Conservation (phyloP, 2,329 filamentous ascomycete genomes). For the Diaporthe destruens region DNA sequence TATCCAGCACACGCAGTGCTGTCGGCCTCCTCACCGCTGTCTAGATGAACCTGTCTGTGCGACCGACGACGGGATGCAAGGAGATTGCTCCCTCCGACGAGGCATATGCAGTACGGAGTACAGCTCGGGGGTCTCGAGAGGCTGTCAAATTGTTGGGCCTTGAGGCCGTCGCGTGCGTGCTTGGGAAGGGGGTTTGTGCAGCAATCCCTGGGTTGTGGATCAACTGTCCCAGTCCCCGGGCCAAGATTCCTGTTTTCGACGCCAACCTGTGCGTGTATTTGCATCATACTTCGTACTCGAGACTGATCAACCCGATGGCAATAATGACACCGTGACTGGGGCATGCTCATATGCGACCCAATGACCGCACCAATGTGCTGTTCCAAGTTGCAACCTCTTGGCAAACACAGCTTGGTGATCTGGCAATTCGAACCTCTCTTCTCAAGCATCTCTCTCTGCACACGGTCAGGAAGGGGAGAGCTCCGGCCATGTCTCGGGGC, state of each 20-base stretch:
- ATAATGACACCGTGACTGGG: neutral
- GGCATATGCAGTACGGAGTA: no score
- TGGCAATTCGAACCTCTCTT: neutral
- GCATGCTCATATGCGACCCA: no score
- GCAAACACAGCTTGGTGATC: neutral
- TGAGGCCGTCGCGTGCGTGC: neutral
- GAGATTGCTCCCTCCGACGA: neutral
- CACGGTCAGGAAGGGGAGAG: neutral
- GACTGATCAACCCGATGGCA: neutral
- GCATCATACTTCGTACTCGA: neutral
- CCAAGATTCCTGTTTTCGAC: slow-evolving; percentile 18
- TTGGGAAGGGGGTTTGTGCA: neutral
- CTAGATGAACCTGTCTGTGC: neutral
- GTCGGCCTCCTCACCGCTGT: neutral
- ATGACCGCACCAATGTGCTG: no score
- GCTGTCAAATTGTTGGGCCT: neutral
- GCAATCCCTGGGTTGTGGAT: neutral
- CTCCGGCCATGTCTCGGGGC: no score
- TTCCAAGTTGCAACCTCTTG: neutral
- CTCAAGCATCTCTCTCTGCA: no score
- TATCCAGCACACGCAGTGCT: slow-evolving; percentile 7
- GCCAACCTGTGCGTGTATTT: slow-evolving; percentile 3
- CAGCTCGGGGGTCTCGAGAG: slow-evolving; percentile 5
- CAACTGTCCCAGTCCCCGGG: neutral
- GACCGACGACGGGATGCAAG: neutral